Evolutionary conservation across 345 rosid genomes (phyloP).

Genomic region (Atalantia buxifolia): DNA sequence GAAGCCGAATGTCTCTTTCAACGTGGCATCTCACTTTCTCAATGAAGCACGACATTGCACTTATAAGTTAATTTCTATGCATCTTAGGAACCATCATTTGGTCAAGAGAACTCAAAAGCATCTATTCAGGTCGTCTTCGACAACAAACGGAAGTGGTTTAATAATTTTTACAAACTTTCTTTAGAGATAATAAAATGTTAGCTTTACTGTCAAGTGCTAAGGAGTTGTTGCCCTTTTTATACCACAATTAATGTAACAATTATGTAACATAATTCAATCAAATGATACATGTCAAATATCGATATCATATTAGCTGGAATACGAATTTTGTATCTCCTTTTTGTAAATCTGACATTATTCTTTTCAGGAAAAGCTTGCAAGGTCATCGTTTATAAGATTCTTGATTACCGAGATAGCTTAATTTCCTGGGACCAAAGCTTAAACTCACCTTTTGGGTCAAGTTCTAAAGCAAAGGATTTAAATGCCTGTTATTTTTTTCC

Average conservation of each 20-base stretch:
- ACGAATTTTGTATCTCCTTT: too few relatives aligned
- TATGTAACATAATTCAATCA: too few relatives aligned
- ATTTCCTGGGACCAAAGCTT: background rate
- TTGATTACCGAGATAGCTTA: background rate
- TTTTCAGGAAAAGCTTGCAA: background rate
- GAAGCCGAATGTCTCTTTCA: background rate
- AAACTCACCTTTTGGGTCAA: conserved; percentile 2
- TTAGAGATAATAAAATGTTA: too few relatives aligned
- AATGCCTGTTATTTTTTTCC: background rate
- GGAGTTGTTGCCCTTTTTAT: too few relatives aligned
- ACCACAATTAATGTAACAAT: too few relatives aligned
- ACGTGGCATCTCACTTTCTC: conserved; percentile 10
- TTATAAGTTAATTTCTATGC: background rate
- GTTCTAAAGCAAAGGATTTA: conserved; percentile 3
- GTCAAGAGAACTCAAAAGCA: conserved; percentile 1
- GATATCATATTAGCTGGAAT: too few relatives aligned
- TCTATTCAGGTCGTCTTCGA: background rate
- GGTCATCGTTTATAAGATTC: background rate
- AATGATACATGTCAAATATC: too few relatives aligned
- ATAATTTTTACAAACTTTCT: background rate
- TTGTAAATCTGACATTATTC: too few relatives aligned
- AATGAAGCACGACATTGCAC: background rate
- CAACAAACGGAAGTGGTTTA: background rate
- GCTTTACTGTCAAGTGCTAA: too few relatives aligned
- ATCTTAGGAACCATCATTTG: conserved; percentile 5